These are phyloP conservation scores for Pseudozyma sp. DNA, from an alignment of 1,284 basidiomycete genomes.

Conservation along the genomic window DNA sequence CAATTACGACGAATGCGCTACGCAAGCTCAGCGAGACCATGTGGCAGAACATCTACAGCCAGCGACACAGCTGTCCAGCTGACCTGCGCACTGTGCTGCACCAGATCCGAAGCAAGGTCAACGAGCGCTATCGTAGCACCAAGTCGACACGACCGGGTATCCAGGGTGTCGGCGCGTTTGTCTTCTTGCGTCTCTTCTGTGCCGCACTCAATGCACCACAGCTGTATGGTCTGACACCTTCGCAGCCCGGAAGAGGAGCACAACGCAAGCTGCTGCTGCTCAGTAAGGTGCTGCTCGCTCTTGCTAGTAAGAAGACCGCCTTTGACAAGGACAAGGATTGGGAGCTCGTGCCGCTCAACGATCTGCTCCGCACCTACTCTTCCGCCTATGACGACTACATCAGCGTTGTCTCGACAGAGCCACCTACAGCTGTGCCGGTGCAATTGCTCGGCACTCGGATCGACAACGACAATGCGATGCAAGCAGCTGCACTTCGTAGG, in stretches of 20 bases:
- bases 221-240: constrained; percentile 55
- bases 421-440: constrained; percentile 24
- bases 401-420: constrained; percentile 56
- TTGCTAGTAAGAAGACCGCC: constrained; percentile 53
- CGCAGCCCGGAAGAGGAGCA: constrained; percentile 30
- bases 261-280: constrained; percentile 49
- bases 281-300: constrained; percentile 56
- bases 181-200: constrained; percentile 62
- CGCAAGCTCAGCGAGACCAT: constrained; percentile 47
- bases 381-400: constrained; percentile 63
- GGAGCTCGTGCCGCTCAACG: constrained; percentile 49
- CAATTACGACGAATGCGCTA: constrained; percentile 34
- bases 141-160: constrained; percentile 54
- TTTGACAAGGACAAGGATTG: constrained; percentile 62
- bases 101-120: constrained; percentile 56
- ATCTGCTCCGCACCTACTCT: constrained; percentile 50
- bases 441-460: constrained; percentile 35
- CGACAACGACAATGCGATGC: constrained; percentile 49
- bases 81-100: constrained; percentile 54
- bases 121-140: constrained; percentile 40
- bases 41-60: constrained; percentile 61
- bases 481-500: constrained; percentile 30
- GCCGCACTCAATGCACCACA: constrained; percentile 61
- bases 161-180: constrained; percentile 62
- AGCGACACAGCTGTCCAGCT: constrained; percentile 56